phyloP scores from a whole-genome alignment of 768 basidiomycete genomes.

The Pleurotus giganteus region DNA sequence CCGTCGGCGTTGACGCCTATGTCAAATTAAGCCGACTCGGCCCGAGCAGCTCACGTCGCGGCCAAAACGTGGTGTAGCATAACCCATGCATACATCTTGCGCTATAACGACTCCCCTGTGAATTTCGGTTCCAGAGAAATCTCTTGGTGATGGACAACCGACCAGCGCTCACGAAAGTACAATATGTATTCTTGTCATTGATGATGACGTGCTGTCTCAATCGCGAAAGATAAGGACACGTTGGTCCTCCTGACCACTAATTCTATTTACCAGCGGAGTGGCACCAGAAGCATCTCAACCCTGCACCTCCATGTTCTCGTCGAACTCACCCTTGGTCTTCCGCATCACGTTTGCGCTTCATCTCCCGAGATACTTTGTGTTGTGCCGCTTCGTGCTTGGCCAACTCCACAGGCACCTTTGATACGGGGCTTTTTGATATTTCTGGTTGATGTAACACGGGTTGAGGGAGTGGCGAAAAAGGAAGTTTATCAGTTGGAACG shows the following conservation, averaged over 20 bases:
- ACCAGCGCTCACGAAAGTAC: too few relatives aligned
- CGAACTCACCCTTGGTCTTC: conserved; percentile 60
- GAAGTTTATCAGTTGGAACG: conserved; percentile 9
- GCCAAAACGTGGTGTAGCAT: background rate
- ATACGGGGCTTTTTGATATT: conserved; percentile 91
- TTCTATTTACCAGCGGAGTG: background rate
- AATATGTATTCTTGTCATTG: background rate
- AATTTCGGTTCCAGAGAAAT: background rate
- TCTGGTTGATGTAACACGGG: conserved; percentile 43
- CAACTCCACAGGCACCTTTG: conserved; percentile 83
- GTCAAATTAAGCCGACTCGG: background rate
- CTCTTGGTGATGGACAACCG: background rate
- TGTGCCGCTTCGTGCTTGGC: conserved; percentile 91
- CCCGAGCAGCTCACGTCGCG: background rate
- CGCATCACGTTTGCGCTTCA: conserved; percentile 90
- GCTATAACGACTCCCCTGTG: background rate
- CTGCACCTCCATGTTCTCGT: background rate
- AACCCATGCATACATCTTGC: background rate
- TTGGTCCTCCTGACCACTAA: background rate
- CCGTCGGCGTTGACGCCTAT: background rate
- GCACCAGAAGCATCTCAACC: background rate
- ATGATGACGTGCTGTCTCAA: background rate
- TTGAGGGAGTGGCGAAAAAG: conserved; percentile 10
- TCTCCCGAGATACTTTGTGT: conserved; percentile 87
- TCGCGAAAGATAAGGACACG: too few relatives aligned